Conservation (phyloP, 305 asterid genomes). For the Solanum hybrid region DNA sequence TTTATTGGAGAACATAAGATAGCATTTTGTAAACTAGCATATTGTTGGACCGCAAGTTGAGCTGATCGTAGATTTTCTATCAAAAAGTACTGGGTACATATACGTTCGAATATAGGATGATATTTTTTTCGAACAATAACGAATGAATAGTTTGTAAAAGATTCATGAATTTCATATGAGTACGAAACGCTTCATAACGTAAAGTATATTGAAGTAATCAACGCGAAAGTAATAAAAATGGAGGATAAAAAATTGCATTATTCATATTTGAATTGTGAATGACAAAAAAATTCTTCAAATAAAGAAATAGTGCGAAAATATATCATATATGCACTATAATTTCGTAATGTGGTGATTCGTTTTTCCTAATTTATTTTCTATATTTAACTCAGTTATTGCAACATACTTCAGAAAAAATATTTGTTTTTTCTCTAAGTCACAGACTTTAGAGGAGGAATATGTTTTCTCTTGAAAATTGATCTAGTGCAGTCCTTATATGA, state of each 20-base stretch:
- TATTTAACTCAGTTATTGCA: no score
- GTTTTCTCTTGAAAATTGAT: no score
- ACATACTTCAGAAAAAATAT: no score
- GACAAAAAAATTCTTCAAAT: not conserved
- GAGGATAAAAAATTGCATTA: not conserved
- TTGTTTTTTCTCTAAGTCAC: no score
- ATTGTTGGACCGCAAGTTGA: not conserved
- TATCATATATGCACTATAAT: not conserved
- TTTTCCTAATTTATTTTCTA: no score
- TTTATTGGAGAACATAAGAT: not conserved
- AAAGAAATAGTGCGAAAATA: not conserved
- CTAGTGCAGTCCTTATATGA: no score
- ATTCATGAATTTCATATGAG: not conserved
- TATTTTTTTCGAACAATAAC: not conserved
- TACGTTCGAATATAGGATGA: not conserved
- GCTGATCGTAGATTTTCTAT: not conserved
- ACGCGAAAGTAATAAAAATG: not conserved
- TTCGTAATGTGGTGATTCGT: no score
- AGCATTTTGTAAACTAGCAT: not conserved
- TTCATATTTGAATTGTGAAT: not conserved
- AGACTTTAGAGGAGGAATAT: no score
- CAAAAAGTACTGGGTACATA: not conserved
- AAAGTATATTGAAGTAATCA: not conserved
- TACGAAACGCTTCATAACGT: not conserved
- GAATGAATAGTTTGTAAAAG: not conserved